These are phyloP conservation scores for Pyrenula massariospora DNA, from an alignment of 495 filamentous ascomycete species.

Conservation along the genomic window DNA sequence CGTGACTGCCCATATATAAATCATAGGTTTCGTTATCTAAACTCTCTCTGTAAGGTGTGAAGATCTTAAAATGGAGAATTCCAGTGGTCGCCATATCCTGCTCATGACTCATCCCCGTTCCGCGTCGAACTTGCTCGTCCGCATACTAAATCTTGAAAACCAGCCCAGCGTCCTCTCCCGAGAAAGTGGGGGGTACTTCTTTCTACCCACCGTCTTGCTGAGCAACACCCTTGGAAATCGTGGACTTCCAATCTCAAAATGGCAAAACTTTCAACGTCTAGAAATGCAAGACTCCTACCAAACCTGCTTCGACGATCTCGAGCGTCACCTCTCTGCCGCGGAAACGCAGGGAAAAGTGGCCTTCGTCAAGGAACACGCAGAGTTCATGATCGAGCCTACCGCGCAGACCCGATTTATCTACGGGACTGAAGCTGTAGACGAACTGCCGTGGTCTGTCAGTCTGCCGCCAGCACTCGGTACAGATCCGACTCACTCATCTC, in stretches of 20 bases:
- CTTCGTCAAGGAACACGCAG: constrained; percentile 29
- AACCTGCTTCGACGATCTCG: constrained; percentile 15
- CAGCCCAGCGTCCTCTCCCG: constrained; percentile 19
- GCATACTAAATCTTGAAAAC: constrained; percentile 23
- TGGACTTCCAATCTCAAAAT: constrained; percentile 13
- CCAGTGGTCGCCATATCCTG: constrained; percentile 3
- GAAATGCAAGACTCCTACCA: constrained; percentile 7
- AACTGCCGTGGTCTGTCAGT: background rate
- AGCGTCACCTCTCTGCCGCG: constrained; percentile 14
- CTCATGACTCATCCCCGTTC: constrained; percentile 28
- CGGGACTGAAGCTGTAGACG: background rate
- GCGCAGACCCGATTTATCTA: constrained; percentile 5
- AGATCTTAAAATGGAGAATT: background rate
- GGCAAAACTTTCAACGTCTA: constrained; percentile 13
- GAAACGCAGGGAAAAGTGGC: constrained; percentile 15
- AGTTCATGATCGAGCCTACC: constrained; percentile 9
- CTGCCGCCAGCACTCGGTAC: constrained; percentile 3
- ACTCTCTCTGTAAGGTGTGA: too few species aligned
- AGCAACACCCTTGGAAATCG: constrained; percentile 2
- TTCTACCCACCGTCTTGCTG: constrained; percentile 10
- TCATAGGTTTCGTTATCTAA: too few species aligned
- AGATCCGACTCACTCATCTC: constrained; percentile 11
- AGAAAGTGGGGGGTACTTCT: constrained; percentile 27
- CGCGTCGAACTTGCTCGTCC: constrained; percentile 27
- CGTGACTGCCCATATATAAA: too few species aligned